Conservation (phyloP, 257 asterid genomes). For the Solanum piurae region DNA sequence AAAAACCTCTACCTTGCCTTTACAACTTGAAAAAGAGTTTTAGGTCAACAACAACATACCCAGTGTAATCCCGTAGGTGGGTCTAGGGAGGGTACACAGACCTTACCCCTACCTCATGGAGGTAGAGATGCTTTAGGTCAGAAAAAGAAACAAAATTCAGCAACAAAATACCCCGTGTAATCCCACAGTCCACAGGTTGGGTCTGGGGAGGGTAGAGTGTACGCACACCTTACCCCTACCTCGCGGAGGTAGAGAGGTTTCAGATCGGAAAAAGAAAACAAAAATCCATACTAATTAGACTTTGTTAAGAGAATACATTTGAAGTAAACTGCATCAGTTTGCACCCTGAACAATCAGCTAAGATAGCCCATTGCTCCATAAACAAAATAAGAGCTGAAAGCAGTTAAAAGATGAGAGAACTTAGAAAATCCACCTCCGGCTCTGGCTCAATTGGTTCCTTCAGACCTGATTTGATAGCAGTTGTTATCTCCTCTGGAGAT, state of each 20-base stretch:
- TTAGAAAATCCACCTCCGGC: conserved; percentile 63
- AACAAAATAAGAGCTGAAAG: not conserved
- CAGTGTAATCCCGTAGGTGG: not conserved
- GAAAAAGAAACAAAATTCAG: not conserved
- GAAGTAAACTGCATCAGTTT: not conserved
- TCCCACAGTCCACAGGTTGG: not conserved
- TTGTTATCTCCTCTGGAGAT: conserved; percentile 63
- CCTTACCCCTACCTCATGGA: not conserved
- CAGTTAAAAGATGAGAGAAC: not conserved
- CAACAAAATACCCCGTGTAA: not conserved
- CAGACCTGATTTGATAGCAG: conserved; percentile 81
- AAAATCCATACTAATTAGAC: not conserved
- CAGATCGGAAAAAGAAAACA: not conserved
- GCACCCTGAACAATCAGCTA: not conserved
- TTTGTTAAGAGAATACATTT: not conserved
- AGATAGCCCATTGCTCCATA: not conserved
- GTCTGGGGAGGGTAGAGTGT: not conserved
- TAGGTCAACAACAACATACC: not conserved
- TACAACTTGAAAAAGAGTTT: not conserved
- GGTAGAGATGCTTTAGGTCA: not conserved
- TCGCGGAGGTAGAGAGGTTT: not conserved
- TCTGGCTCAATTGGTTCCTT: conserved; percentile 89
- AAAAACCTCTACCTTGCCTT: not conserved
- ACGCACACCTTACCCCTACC: not conserved
- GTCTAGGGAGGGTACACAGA: not conserved